These are phyloP conservation scores for Pestalotiopsis sp. DNA, from an alignment of 2,329 filamentous ascomycete genomes.

Conservation along the genomic window DNA sequence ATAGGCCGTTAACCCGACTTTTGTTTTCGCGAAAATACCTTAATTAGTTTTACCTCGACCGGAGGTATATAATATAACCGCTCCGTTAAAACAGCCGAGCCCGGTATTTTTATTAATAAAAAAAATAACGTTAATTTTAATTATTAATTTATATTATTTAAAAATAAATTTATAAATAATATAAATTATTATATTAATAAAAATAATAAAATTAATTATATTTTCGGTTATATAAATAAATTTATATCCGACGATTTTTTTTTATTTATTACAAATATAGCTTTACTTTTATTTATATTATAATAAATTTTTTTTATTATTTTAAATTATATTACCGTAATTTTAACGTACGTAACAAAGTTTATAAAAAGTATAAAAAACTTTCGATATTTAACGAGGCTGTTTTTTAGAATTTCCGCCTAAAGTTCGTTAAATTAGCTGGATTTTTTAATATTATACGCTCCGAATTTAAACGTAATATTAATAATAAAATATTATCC, in stretches of 20 bases:
- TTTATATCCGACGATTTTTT: too few species aligned
- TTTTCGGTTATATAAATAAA: neutral
- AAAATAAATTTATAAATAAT: neutral
- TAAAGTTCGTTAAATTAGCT: neutral
- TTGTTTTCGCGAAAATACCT: neutral
- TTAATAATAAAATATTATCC: neutral
- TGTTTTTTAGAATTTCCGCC: neutral
- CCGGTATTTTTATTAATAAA: neutral
- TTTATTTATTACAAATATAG: neutral
- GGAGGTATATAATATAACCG: neutral
- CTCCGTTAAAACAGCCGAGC: neutral
- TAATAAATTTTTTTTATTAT: too few species aligned
- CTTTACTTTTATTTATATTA: neutral
- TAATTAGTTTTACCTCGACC: neutral
- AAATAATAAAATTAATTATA: neutral
- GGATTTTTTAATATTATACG: neutral
- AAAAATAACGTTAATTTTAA: neutral
- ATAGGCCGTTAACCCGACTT: neutral
- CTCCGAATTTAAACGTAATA: neutral
- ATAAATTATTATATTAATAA: neutral
- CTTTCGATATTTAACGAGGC: neutral
- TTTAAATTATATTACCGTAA: neutral
- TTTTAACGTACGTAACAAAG: neutral
- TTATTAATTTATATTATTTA: neutral
- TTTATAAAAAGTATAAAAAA: neutral